These are phyloP conservation scores for Chlorella sp. DNA, from an alignment of 139 green algal genomes.

Conservation along the genomic window DNA sequence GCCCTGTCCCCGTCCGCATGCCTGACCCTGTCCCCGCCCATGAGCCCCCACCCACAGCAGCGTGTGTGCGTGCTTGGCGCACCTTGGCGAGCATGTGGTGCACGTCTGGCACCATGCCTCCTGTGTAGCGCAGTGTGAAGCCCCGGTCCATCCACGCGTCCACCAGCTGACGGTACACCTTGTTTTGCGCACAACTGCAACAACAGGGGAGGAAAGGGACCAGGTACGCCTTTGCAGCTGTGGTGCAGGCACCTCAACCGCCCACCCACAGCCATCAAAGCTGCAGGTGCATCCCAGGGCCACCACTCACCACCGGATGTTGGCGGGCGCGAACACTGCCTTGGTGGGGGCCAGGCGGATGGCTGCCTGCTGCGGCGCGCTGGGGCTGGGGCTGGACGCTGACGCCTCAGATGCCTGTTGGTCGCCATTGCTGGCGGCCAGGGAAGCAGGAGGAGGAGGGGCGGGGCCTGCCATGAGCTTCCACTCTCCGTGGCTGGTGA, in stretches of 20 bases:
- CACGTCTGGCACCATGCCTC: conserved; percentile 78
- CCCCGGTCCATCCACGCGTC: conserved; percentile 39
- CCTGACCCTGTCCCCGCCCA: too few relatives aligned
- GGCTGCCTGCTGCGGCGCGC: too few relatives aligned
- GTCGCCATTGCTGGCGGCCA: too few relatives aligned
- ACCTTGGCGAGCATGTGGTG: conserved; percentile 82
- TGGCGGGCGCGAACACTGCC: conserved; percentile 61
- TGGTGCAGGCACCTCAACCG: too few relatives aligned
- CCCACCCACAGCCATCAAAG: not conserved
- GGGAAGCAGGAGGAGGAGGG: too few relatives aligned
- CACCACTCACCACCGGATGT: conserved; percentile 45
- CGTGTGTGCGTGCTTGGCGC: not conserved
- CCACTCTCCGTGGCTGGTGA: conserved; percentile 1
- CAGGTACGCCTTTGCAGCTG: too few relatives aligned
- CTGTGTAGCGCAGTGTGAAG: conserved; percentile 55
- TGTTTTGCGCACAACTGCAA: conserved; percentile 19
- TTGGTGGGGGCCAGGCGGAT: conserved; percentile 1
- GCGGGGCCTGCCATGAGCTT: not conserved
- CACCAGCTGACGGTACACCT: conserved; percentile 54
- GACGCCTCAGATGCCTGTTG: too few relatives aligned
- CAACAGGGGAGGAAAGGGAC: not conserved
- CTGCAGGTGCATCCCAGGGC: not conserved
- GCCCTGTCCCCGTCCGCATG: too few relatives aligned
- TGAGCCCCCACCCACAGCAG: too few relatives aligned
- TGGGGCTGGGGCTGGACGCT: too few relatives aligned